These are phyloP conservation scores for Colletotrichum sp. DNA, from an alignment of 2,329 filamentous ascomycete species.

Conservation along the genomic window DNA sequence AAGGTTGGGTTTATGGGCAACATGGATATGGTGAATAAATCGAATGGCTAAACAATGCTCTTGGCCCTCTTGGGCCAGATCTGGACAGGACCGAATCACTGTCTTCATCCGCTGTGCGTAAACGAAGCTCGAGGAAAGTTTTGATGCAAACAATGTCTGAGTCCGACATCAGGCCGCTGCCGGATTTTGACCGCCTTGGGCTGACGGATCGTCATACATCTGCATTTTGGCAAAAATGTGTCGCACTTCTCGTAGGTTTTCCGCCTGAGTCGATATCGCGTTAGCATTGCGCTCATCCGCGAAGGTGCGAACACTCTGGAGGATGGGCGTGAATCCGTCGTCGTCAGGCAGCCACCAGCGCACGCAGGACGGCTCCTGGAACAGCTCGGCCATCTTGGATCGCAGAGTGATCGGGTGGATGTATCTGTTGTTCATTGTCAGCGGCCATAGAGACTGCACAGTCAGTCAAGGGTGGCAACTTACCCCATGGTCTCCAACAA, in stretches of 20 bases:
- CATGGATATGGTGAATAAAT: background rate
- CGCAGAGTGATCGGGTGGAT: conserved; percentile 80
- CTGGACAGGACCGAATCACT: background rate
- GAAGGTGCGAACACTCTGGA: conserved; percentile 80
- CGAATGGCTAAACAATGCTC: background rate
- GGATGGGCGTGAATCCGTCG: conserved; percentile 74
- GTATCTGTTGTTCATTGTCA: conserved; percentile 62
- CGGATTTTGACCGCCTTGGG: background rate
- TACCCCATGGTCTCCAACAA: conserved; percentile 80
- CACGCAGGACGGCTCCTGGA: conserved; percentile 72
- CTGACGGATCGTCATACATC: conserved; percentile 22
- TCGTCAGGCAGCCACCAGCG: conserved; percentile 92
- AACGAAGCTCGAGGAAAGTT: background rate
- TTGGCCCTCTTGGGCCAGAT: background rate
- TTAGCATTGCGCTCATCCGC: conserved; percentile 76
- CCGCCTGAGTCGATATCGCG: conserved; percentile 60
- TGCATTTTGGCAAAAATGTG: conserved; percentile 71
- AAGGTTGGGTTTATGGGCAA: background rate
- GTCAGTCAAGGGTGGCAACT: conserved; percentile 11
- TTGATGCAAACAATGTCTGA: background rate
- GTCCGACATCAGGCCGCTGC: background rate
- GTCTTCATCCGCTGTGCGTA: background rate
- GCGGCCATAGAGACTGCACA: background rate
- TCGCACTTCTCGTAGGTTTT: conserved; percentile 76
- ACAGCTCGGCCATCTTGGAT: conserved; percentile 75